phyloP scores from a whole-genome alignment of 768 basidiomycete genomes.

The Tulasnella sp. region DNA sequence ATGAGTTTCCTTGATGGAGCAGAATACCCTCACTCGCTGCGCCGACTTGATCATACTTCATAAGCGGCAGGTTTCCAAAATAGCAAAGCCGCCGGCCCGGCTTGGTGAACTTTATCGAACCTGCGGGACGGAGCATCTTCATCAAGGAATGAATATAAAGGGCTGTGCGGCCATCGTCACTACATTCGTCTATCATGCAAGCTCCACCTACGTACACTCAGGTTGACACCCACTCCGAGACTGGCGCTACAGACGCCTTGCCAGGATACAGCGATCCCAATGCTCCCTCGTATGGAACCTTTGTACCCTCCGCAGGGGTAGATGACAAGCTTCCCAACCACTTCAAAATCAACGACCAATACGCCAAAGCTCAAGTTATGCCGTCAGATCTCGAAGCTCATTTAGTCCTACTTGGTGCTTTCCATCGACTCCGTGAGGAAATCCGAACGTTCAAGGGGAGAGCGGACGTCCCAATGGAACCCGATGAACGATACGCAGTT shows the following conservation, averaged over 20 bases:
- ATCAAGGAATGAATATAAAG: background rate
- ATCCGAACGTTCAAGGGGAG: slow-evolving; percentile 6
- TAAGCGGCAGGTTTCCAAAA: background rate
- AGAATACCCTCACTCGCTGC: background rate
- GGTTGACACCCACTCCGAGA: background rate
- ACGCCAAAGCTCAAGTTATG: slow-evolving; percentile 29
- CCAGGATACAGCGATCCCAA: background rate
- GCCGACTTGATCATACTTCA: background rate
- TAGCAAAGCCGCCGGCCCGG: background rate
- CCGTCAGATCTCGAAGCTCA: slow-evolving; percentile 33
- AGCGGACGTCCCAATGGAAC: background rate
- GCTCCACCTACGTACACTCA: background rate
- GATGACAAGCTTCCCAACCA: slow-evolving; percentile 16
- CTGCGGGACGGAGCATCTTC: background rate
- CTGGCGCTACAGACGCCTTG: background rate
- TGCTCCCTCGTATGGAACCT: background rate
- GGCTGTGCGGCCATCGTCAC: background rate
- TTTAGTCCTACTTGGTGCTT: slow-evolving; percentile 39
- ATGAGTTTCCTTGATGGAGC: background rate
- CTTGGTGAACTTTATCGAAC: background rate
- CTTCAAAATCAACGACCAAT: slow-evolving; percentile 1
- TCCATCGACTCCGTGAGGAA: slow-evolving; percentile 34
- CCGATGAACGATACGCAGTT: slow-evolving; percentile 36
- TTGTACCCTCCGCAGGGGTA: background rate
- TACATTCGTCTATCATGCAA: background rate